Percentiles rank a stretch among this genome's conserved stretches.
Evolutionary conservation across 768 basidiomycete genomes (phyloP).

Genomic region (Tylopilus balloui): DNA sequence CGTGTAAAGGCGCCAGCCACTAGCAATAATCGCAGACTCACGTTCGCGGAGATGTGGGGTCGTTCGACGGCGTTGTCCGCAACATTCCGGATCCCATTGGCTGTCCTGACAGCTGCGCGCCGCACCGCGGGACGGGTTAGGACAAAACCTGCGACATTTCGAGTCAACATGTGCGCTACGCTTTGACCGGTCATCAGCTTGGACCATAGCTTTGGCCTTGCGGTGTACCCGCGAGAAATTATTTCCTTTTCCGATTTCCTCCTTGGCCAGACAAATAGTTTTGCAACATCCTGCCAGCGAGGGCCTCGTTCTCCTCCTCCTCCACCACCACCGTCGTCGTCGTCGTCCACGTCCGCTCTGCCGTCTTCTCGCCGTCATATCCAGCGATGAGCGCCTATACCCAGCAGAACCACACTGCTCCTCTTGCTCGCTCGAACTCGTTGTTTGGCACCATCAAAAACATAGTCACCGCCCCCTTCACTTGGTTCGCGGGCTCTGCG

Average conservation of each 20-base stretch:
- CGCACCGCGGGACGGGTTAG: neutral
- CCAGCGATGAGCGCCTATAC: constrained; percentile 30
- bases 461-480: constrained; percentile 59
- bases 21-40: constrained; percentile 15
- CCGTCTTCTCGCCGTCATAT: constrained; percentile 15
- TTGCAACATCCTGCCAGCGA: constrained; percentile 7
- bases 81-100: constrained; percentile 1
- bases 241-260: constrained; percentile 10
- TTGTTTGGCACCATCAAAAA: constrained; percentile 60
- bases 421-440: constrained; percentile 51
- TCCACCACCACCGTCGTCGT: constrained; percentile 16
- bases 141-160: constrained; percentile 6
- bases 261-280: constrained; percentile 20
- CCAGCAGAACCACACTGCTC: constrained; percentile 28
- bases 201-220: no score
- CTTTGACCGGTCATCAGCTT: neutral
- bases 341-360: constrained; percentile 11
- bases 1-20: constrained; percentile 5
- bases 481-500: constrained; percentile 48
- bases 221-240: constrained; percentile 9
- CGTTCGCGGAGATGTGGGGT: constrained; percentile 10
- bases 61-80: constrained; percentile 5
- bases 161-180: constrained; percentile 15
- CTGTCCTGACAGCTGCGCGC: neutral
- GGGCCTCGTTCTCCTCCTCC: constrained; percentile 19